Conservation (phyloP, 257 asterid genomes). For the Solanum sejunctum region DNA sequence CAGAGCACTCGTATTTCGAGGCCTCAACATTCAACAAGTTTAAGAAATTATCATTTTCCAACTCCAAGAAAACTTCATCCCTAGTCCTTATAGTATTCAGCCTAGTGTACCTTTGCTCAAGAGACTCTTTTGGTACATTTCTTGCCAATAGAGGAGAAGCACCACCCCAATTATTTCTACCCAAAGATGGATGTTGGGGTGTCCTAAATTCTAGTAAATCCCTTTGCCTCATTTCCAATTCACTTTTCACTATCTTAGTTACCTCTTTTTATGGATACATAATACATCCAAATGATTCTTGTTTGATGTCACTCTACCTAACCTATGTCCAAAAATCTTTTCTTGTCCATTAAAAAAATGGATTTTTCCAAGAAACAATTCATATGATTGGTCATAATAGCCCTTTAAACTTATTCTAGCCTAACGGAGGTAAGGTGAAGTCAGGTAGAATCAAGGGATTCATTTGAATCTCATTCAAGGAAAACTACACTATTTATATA, state of each 20-base stretch:
- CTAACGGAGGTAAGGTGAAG: not conserved
- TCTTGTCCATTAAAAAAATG: not conserved
- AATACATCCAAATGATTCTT: not conserved
- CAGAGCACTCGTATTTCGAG: not conserved
- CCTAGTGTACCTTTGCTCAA: conserved; percentile 38
- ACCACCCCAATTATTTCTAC: conserved; percentile 76
- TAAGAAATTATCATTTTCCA: conserved; percentile 21
- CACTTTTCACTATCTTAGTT: not conserved
- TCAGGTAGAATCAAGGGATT: not conserved
- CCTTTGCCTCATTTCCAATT: conserved; percentile 19
- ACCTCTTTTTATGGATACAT: not conserved
- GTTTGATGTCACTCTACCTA: not conserved
- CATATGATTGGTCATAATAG: not conserved
- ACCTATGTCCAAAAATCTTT: not conserved
- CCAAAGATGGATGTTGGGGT: conserved; percentile 54
- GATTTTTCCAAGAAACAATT: not conserved
- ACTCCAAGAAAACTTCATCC: conserved; percentile 25
- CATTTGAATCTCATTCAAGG: accelerated
- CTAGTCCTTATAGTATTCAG: conserved; percentile 26
- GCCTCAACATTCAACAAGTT: conserved; percentile 7
- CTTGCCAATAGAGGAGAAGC: conserved; percentile 67
- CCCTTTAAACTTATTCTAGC: not conserved
- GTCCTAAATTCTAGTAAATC: conserved; percentile 43
- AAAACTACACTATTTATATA: not conserved
- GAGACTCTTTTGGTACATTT: conserved; percentile 44